phyloP scores from a whole-genome alignment of 805 yeast genomes.

The Ogataea pini region DNA sequence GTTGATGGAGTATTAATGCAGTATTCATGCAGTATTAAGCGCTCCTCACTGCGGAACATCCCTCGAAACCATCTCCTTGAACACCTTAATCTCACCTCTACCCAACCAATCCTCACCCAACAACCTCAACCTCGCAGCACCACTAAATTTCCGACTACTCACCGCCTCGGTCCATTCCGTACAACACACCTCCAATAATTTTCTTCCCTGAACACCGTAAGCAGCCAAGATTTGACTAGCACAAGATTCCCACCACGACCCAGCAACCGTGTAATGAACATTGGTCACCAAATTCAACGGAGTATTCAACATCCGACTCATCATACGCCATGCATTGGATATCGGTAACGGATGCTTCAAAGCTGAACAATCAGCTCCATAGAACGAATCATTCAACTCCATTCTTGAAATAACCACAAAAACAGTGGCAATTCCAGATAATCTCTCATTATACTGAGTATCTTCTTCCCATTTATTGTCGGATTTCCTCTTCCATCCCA shows the following conservation, averaged over 20 bases:
- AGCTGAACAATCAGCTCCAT: slow-evolving; percentile 25
- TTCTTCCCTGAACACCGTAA: slow-evolving; percentile 71
- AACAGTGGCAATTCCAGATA: slow-evolving; percentile 81
- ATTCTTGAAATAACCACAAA: slow-evolving; percentile 73
- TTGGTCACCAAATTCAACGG: slow-evolving; percentile 53
- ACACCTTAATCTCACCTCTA: slow-evolving; percentile 46
- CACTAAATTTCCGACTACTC: slow-evolving; percentile 58
- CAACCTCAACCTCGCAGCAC: slow-evolving; percentile 74
- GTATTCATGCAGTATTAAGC: too few species aligned
- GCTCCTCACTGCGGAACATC: too few species aligned
- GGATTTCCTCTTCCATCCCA: slow-evolving; percentile 80
- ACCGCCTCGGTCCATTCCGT: slow-evolving; percentile 55
- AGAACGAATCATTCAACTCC: slow-evolving; percentile 28
- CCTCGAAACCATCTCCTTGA: slow-evolving; percentile 41
- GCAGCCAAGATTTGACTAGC: slow-evolving; percentile 53
- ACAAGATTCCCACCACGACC: slow-evolving; percentile 92
- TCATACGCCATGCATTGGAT: slow-evolving; percentile 62
- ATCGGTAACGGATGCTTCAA: slow-evolving; percentile 56
- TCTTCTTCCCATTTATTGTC: slow-evolving; percentile 59
- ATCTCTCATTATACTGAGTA: slow-evolving; percentile 75
- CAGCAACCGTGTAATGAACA: slow-evolving; percentile 68
- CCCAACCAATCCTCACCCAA: slow-evolving; percentile 77
- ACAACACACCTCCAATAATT: slow-evolving; percentile 52
- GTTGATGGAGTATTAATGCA: too few species aligned
- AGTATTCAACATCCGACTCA: slow-evolving; percentile 71